Base-by-base conservation (phyloP, 768 basidiomycete genomes). In the Candolleomyces eurysporus region DNA sequence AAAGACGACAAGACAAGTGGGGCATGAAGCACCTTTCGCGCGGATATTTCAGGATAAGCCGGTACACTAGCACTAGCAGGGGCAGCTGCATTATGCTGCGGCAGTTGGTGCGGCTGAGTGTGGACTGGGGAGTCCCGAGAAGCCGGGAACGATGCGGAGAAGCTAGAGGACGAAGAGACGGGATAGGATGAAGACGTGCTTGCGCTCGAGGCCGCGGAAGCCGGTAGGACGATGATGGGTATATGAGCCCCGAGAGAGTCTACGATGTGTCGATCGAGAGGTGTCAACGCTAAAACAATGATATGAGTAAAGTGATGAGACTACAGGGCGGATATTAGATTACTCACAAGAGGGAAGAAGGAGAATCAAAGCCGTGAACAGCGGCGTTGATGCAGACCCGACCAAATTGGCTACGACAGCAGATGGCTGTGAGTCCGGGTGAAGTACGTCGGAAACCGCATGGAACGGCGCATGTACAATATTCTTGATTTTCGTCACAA, bases 331-430 rank as follows among this genome's bases (percentile, higher is more conserved):
- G 42, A 5, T 9, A 43, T 10, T 9, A 21, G 4, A 39, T 11
- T 2, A 69, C 75, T 71, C 68, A 87, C 86, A 70, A 63, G 80
- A 76, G 53, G 79, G 76, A 11, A 83, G 74, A 31, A 86, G 66
- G 60, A 88, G 75, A 53, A 89, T 71, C 58, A 89, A 73, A 14
- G 84, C 86, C 7, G 86, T 88, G 67, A 84, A 84, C 51, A 90
- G 67, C 3, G 86, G 85, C 7, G 84, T 78, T 40, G 77, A 78
- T 2, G 86, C 76, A 3, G 87, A 84, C 10, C 87, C 82, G 31
- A 89, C 74, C 9, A 90, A 75, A 56, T 75, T 79, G 6, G 83
- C 78, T 17, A 88, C 68, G 4, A 79, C 65, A 8, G 76, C 68
- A 32, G 82, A 87, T 5, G 88, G 84, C 36, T 82, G 77, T 46